phyloP scores from a whole-genome alignment of 768 basidiomycete genomes.

The Austroboletus eburneus region DNA sequence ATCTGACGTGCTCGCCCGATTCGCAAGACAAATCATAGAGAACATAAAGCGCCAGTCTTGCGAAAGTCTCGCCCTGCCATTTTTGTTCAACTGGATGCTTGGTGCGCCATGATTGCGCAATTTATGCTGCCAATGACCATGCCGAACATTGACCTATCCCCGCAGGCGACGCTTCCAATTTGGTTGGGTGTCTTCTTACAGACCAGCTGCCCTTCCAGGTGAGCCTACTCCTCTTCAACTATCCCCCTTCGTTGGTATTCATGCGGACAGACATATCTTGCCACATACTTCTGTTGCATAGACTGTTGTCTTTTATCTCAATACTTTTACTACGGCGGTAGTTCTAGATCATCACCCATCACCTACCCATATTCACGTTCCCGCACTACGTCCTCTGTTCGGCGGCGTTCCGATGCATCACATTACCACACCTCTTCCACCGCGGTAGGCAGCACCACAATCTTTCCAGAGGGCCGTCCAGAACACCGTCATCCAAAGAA shows the following conservation, averaged over 20 bases:
- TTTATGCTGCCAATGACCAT: neutral
- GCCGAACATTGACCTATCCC: constrained; percentile 6
- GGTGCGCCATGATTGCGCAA: constrained; percentile 47
- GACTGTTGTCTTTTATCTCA: constrained; percentile 75
- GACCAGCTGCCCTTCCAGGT: constrained; percentile 95
- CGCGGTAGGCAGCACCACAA: constrained; percentile 69
- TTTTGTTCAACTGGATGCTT: constrained; percentile 88
- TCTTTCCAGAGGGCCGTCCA: constrained; percentile 51
- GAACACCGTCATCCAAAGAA: constrained; percentile 32
- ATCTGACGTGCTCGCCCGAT: constrained; percentile 8
- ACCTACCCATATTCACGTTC: constrained; percentile 38
- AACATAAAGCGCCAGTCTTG: constrained; percentile 73
- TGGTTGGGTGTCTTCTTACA: constrained; percentile 88
- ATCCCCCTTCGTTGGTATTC: constrained; percentile 5
- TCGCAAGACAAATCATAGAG: constrained; percentile 77
- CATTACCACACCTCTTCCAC: constrained; percentile 67
- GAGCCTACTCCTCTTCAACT: constrained; percentile 20
- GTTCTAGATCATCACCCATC: constrained; percentile 31
- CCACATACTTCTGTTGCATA: constrained; percentile 83
- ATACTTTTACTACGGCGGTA: constrained; percentile 69
- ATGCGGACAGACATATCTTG: constrained; percentile 71
- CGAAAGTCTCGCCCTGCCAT: constrained; percentile 89
- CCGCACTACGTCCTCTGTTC: constrained; percentile 40
- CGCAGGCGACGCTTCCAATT: constrained; percentile 87
- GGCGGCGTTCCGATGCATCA: constrained; percentile 53